phyloP scores from a whole-genome alignment of 805 yeast genomes.

The Candida manassasensis region DNA sequence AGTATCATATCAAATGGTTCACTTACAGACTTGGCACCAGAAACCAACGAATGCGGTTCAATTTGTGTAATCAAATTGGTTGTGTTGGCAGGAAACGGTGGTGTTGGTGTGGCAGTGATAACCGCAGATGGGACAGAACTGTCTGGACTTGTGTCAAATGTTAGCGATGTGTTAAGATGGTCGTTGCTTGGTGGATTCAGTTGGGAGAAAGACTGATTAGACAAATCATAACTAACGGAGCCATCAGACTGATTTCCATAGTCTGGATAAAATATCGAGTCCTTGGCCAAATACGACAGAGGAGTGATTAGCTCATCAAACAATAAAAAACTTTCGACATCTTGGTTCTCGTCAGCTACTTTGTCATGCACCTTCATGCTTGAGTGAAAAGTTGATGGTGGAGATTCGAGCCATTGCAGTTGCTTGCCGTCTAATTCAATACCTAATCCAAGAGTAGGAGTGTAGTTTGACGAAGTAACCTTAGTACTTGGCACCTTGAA shows the following conservation, averaged over 20 bases:
- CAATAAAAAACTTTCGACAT: background rate
- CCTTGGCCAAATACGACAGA: background rate
- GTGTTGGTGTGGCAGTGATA: background rate
- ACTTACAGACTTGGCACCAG: background rate
- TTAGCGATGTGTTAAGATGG: background rate
- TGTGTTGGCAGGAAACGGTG: background rate
- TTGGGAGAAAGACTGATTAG: background rate
- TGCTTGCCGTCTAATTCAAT: background rate
- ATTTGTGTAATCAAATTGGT: background rate
- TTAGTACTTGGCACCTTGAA: too few species aligned
- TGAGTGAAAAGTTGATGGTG: too few species aligned
- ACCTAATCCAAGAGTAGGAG: slow-evolving; percentile 2
- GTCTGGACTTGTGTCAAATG: background rate
- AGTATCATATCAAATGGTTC: slow-evolving; percentile 3
- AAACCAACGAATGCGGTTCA: background rate
- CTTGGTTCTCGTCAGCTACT: background rate
- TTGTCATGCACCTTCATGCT: too few species aligned
- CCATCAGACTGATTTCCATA: slow-evolving; percentile 1
- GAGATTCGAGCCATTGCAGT: too few species aligned
- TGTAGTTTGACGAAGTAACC: too few species aligned
- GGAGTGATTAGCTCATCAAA: background rate
- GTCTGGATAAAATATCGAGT: background rate
- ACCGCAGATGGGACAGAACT: background rate
- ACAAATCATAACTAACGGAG: background rate
- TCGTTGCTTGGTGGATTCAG: background rate